A percentile compares a stretch with the other conserved stretches of the same genome.
Evolutionary conservation across 257 asterid species (phyloP).

Genomic region (Ilex aquifolium): DNA sequence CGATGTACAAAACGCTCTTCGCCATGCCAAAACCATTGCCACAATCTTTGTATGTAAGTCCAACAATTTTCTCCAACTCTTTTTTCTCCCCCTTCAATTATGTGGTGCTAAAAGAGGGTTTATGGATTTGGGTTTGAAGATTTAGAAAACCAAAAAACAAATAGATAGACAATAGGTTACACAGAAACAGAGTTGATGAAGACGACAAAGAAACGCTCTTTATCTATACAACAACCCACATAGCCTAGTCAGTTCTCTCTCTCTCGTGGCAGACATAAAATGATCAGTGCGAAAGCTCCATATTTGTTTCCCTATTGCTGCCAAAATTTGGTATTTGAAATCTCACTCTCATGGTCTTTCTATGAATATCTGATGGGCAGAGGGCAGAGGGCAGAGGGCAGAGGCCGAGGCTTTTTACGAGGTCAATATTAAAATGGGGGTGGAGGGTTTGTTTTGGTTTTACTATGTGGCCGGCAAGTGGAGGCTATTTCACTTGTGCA

Average conservation of each 20-base stretch:
- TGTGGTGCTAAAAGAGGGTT: background rate
- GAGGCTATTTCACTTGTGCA: slow-evolving; percentile 12
- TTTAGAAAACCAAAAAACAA: too few species aligned
- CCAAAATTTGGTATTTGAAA: slow-evolving; percentile 33
- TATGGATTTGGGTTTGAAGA: background rate
- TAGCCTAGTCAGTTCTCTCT: background rate
- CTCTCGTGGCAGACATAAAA: slow-evolving; percentile 2
- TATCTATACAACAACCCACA: too few species aligned
- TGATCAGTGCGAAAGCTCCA: slow-evolving; percentile 25
- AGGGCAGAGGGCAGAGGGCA: too few species aligned
- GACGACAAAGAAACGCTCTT: too few species aligned
- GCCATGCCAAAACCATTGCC: slow-evolving; percentile 84
- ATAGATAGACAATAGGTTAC: slow-evolving; percentile 1
- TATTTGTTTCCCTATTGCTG: background rate
- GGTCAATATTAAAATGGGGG: slow-evolving; percentile 15
- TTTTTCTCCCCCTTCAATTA: background rate
- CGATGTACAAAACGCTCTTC: slow-evolving; percentile 82
- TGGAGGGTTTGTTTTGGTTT: too few species aligned
- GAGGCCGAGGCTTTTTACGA: slow-evolving; percentile 11
- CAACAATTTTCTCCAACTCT: too few species aligned
- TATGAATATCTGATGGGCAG: too few species aligned
- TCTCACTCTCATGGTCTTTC: slow-evolving; percentile 23
- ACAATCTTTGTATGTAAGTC: background rate
- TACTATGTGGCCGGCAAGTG: slow-evolving; percentile 36
- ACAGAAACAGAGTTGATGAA: slow-evolving; percentile 1